phyloP scores from a whole-genome alignment of 208 protist genomes.

The Strigomonas oncopelti region DNA sequence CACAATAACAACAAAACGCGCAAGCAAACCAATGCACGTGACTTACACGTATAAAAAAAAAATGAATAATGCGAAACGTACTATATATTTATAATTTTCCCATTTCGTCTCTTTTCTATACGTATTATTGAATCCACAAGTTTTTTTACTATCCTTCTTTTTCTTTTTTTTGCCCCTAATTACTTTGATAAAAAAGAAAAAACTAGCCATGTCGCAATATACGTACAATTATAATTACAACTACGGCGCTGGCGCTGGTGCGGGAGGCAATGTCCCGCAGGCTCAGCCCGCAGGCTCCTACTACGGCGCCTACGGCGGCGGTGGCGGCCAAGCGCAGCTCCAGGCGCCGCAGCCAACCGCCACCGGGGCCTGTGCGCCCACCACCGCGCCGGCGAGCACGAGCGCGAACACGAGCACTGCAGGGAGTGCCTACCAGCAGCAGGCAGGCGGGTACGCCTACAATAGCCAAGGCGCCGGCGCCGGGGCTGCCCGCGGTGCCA shows the following conservation, averaged over 20 bases:
- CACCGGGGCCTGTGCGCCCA: neutral
- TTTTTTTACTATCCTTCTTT: constrained; percentile 6
- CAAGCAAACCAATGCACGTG: too few species aligned
- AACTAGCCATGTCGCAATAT: neutral
- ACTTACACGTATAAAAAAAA: too few species aligned
- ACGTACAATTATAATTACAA: constrained; percentile 15
- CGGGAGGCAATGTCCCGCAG: neutral
- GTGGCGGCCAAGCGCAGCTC: neutral
- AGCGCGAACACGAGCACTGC: neutral
- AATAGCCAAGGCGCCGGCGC: neutral
- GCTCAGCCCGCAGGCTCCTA: constrained; percentile 7
- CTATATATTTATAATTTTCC: too few species aligned
- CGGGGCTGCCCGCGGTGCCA: neutral
- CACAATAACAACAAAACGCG: too few species aligned
- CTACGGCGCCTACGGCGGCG: constrained; percentile 10
- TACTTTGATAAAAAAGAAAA: neutral
- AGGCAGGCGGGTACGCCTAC: neutral
- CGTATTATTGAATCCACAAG: neutral
- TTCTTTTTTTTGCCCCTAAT: neutral
- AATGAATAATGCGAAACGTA: too few species aligned
- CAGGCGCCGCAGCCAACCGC: neutral
- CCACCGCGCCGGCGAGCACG: neutral
- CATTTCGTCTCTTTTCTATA: neutral
- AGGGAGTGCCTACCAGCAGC: neutral
- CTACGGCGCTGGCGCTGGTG: constrained; percentile 6